Percentiles rank a stretch among this genome's conserved stretches.
phyloP scores from a whole-genome alignment of 768 basidiomycete species.

The Lactarius hengduanensis region DNA sequence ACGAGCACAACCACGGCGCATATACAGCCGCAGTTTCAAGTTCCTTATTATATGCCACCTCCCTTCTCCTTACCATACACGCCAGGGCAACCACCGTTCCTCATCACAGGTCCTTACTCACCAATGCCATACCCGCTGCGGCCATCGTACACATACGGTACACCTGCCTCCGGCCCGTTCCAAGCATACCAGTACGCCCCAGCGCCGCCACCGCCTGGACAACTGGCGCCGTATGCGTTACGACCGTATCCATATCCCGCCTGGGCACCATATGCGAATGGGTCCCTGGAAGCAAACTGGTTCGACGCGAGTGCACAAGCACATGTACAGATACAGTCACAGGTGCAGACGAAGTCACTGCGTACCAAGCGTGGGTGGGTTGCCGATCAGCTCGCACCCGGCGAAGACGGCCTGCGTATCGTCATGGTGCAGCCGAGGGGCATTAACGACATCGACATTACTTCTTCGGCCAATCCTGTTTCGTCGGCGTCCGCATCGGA shows the following conservation, averaged over 20 bases:
- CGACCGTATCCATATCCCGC: constrained; percentile 30
- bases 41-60: constrained; percentile 42
- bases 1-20: constrained; percentile 31
- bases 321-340: constrained; percentile 8
- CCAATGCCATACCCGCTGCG: constrained; percentile 31
- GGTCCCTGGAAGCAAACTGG: constrained; percentile 11
- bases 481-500: neutral
- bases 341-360: constrained; percentile 6
- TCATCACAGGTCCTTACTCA: constrained; percentile 30
- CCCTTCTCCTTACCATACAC: constrained; percentile 38
- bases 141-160: constrained; percentile 23
- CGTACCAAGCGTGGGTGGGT: constrained; percentile 12
- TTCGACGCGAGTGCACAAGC: constrained; percentile 13
- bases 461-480: neutral
- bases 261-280: constrained; percentile 18
- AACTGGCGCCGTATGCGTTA: constrained; percentile 16
- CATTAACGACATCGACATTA: neutral
- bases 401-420: constrained; percentile 18
- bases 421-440: constrained; percentile 21
- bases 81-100: constrained; percentile 28
- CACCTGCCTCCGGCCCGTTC: constrained; percentile 2
- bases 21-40: constrained; percentile 27
- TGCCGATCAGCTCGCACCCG: neutral
- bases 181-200: constrained; percentile 15
- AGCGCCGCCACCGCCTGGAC: constrained; percentile 17